These are phyloP conservation scores for Moricandia moricandioides DNA, from an alignment of 345 rosid genomes.

Conservation along the genomic window DNA sequence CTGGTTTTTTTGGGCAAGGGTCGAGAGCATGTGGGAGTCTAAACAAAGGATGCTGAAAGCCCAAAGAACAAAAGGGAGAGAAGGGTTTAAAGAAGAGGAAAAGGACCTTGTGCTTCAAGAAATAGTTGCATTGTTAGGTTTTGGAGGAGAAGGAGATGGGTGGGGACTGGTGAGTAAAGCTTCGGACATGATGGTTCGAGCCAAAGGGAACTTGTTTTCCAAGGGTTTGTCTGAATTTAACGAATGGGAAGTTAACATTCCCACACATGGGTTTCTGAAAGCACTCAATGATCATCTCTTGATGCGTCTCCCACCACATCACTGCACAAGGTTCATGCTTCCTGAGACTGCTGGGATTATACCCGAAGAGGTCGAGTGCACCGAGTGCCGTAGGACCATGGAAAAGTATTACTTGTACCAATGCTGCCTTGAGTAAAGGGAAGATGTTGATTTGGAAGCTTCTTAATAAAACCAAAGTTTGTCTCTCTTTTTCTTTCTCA, in stretches of 20 bases:
- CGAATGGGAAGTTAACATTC: slow-evolving; percentile 37
- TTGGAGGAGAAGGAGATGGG: slow-evolving; percentile 56
- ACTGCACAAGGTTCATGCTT: slow-evolving; percentile 55
- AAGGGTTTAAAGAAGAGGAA: slow-evolving; percentile 37
- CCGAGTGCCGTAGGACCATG: slow-evolving; percentile 58
- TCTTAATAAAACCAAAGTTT: slow-evolving; percentile 4
- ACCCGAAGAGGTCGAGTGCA: slow-evolving; percentile 54
- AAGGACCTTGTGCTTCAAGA: slow-evolving; percentile 55
- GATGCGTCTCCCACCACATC: slow-evolving; percentile 47
- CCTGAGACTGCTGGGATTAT: slow-evolving; percentile 51
- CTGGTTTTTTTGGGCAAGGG: slow-evolving; percentile 86
- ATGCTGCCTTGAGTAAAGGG: slow-evolving; percentile 47
- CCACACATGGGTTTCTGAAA: slow-evolving; percentile 42
- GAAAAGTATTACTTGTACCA: slow-evolving; percentile 61
- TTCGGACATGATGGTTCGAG: slow-evolving; percentile 46
- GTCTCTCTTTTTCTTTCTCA: background rate
- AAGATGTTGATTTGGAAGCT: background rate
- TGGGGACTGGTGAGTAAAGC: slow-evolving; percentile 61
- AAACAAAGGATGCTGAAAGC: slow-evolving; percentile 45
- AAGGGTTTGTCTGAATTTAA: slow-evolving; percentile 37
- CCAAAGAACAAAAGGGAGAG: slow-evolving; percentile 15
- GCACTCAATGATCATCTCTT: slow-evolving; percentile 48
- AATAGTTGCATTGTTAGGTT: slow-evolving; percentile 52
- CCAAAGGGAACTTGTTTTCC: slow-evolving; percentile 45
- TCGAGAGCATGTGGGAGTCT: slow-evolving; percentile 82